These are phyloP conservation scores for Trichophaea hybrida DNA, from an alignment of 2,329 filamentous ascomycete genomes.

Conservation along the genomic window DNA sequence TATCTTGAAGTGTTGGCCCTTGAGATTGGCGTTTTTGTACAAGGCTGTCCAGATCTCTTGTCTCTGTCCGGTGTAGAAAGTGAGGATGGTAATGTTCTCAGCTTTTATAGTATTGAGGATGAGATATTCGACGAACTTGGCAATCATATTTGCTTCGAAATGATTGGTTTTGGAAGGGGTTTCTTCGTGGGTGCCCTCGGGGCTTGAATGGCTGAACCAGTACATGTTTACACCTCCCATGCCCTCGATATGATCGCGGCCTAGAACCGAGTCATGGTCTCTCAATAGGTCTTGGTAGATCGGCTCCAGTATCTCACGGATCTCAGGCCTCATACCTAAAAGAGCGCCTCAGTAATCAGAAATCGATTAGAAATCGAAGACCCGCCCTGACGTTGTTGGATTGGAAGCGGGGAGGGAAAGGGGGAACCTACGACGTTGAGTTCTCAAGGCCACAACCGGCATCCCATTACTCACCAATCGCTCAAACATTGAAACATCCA, in stretches of 20 bases:
- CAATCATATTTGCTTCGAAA: constrained; percentile 62
- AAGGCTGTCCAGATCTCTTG: constrained; percentile 45
- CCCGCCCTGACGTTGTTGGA: not conserved
- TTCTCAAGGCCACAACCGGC: constrained; percentile 48
- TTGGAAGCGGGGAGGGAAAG: not conserved
- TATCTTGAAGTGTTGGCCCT: constrained; percentile 26
- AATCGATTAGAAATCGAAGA: not conserved
- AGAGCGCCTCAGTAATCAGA: not conserved
- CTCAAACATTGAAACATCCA: constrained; percentile 68
- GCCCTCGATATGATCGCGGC: constrained; percentile 42
- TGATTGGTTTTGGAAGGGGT: constrained; percentile 54
- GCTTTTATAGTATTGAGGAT: constrained; percentile 48
- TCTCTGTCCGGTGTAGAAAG: constrained; percentile 77
- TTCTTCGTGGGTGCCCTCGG: constrained; percentile 44
- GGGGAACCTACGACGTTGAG: constrained; percentile 42
- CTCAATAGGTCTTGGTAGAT: constrained; percentile 21
- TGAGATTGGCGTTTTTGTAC: constrained; percentile 30
- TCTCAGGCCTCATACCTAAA: constrained; percentile 51
- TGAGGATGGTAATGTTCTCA: constrained; percentile 59
- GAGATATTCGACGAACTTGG: constrained; percentile 57
- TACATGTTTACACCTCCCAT: constrained; percentile 44
- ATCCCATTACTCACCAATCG: constrained; percentile 53
- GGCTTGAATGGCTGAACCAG: constrained; percentile 47
- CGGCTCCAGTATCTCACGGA: constrained; percentile 45
- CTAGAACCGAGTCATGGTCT: constrained; percentile 33